Evolutionary conservation across 208 protist species (phyloP).

Genomic region (Trichomonas gallinae): DNA sequence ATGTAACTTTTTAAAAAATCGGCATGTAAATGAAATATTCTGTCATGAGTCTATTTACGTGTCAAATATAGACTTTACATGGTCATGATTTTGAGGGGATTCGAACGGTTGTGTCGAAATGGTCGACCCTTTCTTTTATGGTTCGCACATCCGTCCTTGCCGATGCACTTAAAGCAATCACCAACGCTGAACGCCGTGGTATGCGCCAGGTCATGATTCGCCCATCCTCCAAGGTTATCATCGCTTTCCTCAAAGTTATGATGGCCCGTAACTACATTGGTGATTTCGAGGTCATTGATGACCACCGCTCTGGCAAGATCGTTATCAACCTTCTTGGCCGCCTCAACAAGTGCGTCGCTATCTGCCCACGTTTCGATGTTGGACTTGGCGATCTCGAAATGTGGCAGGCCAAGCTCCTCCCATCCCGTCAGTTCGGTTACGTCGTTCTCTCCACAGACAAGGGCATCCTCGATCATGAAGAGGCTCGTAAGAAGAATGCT

Average conservation of each 20-base stretch:
- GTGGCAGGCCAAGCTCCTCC: slow-evolving; percentile 94
- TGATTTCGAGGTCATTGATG: slow-evolving; percentile 99
- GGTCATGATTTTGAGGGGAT: too few species aligned
- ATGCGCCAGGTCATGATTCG: slow-evolving; percentile 98
- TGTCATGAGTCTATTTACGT: too few species aligned
- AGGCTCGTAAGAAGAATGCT: slow-evolving; percentile 87
- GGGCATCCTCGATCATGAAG: slow-evolving; percentile 99
- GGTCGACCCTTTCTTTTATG: slow-evolving; percentile 56
- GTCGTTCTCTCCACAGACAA: slow-evolving; percentile 97
- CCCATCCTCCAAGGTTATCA: slow-evolving; percentile 95
- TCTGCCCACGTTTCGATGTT: slow-evolving; percentile 55
- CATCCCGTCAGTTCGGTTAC: slow-evolving; percentile 98
- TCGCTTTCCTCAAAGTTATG: slow-evolving; percentile 99
- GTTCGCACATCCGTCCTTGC: slow-evolving; percentile 94
- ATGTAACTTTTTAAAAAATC: too few species aligned
- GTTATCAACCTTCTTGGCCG: slow-evolving; percentile 98
- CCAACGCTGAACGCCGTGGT: slow-evolving; percentile 94
- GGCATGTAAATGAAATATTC: too few species aligned
- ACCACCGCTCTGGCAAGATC: slow-evolving; percentile 98
- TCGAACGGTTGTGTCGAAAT: background rate
- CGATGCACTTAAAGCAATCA: slow-evolving; percentile 91
- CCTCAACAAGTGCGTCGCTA: slow-evolving; percentile 99
- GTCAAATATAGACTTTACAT: too few species aligned
- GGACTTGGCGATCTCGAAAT: slow-evolving; percentile 83
- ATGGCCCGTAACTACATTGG: slow-evolving; percentile 99